Percentiles rank a stretch among this genome's conserved stretches.
These are phyloP conservation scores for Naganishia kalamii DNA, from an alignment of 768 basidiomycete species.

Conservation along the genomic window DNA sequence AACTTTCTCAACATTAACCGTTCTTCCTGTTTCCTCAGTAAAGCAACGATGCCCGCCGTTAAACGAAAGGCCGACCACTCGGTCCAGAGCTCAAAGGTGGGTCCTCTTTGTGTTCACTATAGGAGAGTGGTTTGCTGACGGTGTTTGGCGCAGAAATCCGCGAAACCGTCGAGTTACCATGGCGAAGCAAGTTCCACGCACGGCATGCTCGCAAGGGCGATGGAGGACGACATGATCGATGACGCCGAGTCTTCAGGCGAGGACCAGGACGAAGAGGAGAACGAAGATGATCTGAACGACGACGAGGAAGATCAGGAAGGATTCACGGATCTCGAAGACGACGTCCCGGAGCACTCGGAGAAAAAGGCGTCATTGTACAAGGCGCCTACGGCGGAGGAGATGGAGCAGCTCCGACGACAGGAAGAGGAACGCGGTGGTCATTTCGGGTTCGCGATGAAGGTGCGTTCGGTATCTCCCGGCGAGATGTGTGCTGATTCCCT, in stretches of 20 bases:
- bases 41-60: constrained; percentile 18
- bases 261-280: constrained; percentile 29
- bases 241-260: constrained; percentile 26
- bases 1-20: not conserved
- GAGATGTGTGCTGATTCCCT: constrained; percentile 61
- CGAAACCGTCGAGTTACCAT: constrained; percentile 2
- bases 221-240: constrained; percentile 25
- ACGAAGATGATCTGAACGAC: constrained; percentile 21
- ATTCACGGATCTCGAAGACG: constrained; percentile 18
- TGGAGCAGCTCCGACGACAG: constrained; percentile 66
- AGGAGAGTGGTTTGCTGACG: not conserved
- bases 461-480: not conserved
- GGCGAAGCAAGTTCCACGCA: constrained; percentile 17
- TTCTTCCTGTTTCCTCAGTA: too few species aligned
- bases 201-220: constrained; percentile 22
- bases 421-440: constrained; percentile 21
- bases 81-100: not conserved
- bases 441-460: constrained; percentile 23
- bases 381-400: constrained; percentile 52
- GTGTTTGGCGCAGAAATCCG: constrained; percentile 1
- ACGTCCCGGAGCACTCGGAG: constrained; percentile 25
- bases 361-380: constrained; percentile 37
- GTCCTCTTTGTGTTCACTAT: not conserved
- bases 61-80: constrained; percentile 16
- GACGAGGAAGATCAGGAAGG: not conserved